Evolutionary conservation across 352 stramenopile genomes (phyloP).

Genomic region (Elongisporangium prolatum): DNA sequence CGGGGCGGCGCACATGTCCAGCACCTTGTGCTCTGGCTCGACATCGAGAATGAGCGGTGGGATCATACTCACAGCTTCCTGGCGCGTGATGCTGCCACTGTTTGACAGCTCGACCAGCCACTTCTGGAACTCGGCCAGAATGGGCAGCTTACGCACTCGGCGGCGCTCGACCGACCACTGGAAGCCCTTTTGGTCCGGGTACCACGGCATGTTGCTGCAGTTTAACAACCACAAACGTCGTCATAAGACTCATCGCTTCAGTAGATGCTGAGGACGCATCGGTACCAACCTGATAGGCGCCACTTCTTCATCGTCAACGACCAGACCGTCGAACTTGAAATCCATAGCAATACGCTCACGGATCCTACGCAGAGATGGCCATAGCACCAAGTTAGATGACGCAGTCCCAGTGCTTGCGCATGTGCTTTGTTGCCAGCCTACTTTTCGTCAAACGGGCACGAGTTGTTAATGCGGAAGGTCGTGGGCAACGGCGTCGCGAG

Average conservation of each 20-base stretch:
- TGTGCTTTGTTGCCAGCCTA: conserved; percentile 18
- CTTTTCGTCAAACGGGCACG: conserved; percentile 78
- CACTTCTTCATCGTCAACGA: conserved; percentile 77
- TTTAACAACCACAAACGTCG: background rate
- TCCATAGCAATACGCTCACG: conserved; percentile 79
- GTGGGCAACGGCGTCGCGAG: conserved; percentile 88
- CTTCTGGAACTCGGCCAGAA: conserved; percentile 92
- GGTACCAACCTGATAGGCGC: conserved; percentile 50
- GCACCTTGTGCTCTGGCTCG: conserved; percentile 88
- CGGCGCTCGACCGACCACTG: conserved; percentile 86
- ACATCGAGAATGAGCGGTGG: conserved; percentile 96
- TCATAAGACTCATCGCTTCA: background rate
- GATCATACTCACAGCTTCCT: conserved; percentile 99
- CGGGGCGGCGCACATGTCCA: conserved; percentile 99
- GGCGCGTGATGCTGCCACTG: conserved; percentile 93
- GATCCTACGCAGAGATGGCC: conserved; percentile 41
- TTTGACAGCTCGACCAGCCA: conserved; percentile 95
- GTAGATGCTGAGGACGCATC: no score
- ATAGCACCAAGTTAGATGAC: conserved; percentile 1
- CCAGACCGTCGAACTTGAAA: conserved; percentile 82
- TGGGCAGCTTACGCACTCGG: conserved; percentile 90
- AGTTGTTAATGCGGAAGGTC: conserved; percentile 93
- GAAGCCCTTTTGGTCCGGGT: conserved; percentile 85
- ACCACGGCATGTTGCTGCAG: conserved; percentile 83
- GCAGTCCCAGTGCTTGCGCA: background rate